Percentiles rank a stretch among this genome's conserved stretches.
Evolutionary conservation across 306 rosid species (phyloP).

Genomic region (Elaeagnus macrophylla): DNA sequence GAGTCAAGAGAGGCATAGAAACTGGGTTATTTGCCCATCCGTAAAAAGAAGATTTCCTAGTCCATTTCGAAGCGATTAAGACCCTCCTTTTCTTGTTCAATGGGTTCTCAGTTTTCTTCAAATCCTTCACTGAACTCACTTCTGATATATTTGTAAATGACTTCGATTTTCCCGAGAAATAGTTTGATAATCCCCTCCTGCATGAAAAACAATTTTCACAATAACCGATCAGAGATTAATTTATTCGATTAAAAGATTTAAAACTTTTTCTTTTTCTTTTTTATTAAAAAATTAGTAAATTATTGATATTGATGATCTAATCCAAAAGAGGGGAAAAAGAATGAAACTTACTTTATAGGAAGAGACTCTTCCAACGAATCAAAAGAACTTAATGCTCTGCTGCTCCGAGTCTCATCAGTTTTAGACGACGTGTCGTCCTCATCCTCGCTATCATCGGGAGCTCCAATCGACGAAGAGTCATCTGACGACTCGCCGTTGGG

Average conservation of each 20-base stretch:
- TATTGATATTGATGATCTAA: no score
- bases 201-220: not conserved
- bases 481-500: conserved; percentile 41
- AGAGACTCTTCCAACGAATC: conserved; percentile 69
- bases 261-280: no score
- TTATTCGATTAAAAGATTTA: no score
- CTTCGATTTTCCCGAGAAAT: conserved; percentile 81
- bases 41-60: conserved; percentile 58
- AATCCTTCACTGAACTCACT: conserved; percentile 38
- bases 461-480: conserved; percentile 80
- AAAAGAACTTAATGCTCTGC: conserved; percentile 40
- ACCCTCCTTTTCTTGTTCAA: conserved; percentile 78
- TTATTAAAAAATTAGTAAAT: no score
- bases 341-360: conserved; percentile 62
- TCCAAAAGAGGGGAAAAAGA: no score
- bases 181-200: conserved; percentile 85
- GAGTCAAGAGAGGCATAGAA: conserved; percentile 82
- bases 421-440: conserved; percentile 30
- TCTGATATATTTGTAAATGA: conserved; percentile 65
- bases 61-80: conserved; percentile 56
- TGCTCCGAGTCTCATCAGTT: conserved; percentile 28
- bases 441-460: conserved; percentile 51
- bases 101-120: conserved; percentile 64
- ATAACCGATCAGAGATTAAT: not conserved
- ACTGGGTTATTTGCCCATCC: conserved; percentile 51